phyloP scores from a whole-genome alignment of 495 filamentous ascomycete species.

The Daldinia decipiens region DNA sequence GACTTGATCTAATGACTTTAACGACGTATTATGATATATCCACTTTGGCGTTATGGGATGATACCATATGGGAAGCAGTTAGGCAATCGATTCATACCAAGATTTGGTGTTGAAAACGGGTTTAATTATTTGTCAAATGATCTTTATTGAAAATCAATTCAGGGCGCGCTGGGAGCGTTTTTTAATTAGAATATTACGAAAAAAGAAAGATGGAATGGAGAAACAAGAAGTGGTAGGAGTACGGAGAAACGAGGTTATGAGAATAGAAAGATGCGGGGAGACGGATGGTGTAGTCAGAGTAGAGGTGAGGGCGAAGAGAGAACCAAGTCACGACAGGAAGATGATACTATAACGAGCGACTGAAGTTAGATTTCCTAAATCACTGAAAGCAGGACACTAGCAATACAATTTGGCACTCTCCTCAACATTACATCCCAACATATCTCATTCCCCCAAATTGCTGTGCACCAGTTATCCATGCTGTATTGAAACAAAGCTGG shows the following conservation, averaged over 20 bases:
- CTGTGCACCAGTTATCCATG: conserved; percentile 41
- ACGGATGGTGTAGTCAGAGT: too few species aligned
- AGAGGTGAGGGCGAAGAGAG: not conserved
- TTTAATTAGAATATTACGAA: not conserved
- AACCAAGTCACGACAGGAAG: not conserved
- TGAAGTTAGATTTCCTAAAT: conserved; percentile 46
- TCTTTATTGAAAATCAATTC: not conserved
- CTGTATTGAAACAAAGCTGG: conserved; percentile 25
- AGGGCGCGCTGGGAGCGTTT: conserved; percentile 3
- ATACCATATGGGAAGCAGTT: conserved; percentile 34
- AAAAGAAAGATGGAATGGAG: not conserved
- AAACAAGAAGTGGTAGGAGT: not conserved
- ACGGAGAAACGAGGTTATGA: not conserved
- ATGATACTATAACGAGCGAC: conserved; percentile 42
- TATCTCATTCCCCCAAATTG: conserved; percentile 44
- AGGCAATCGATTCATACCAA: not conserved
- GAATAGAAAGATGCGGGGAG: not conserved
- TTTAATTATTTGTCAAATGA: not conserved
- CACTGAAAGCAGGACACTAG: conserved; percentile 45
- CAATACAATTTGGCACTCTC: conserved; percentile 44
- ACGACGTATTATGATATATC: conserved; percentile 26
- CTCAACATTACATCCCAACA: conserved; percentile 47
- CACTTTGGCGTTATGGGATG: conserved; percentile 32
- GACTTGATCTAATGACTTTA: conserved; percentile 16
- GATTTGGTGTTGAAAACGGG: conserved; percentile 3